Conservation (phyloP, 2,329 filamentous ascomycete genomes). For the Incumbomyces delicatus region DNA sequence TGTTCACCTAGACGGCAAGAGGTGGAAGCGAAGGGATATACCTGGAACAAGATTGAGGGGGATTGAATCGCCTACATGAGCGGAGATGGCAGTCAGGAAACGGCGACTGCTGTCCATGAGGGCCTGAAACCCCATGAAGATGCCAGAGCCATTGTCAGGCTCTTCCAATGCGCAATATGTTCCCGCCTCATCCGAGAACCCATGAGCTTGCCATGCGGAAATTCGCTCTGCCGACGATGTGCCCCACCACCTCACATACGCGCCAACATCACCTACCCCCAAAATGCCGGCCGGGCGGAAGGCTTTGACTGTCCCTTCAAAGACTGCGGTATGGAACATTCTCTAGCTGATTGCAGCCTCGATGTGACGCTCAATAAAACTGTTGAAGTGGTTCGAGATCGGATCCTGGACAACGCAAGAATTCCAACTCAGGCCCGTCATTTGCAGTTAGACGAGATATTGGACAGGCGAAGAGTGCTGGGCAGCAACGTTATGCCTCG, state of each 20-base stretch:
- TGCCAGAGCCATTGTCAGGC: slow-evolving; percentile 56
- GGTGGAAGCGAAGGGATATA: background rate
- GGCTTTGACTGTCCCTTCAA: slow-evolving; percentile 66
- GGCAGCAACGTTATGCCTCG: slow-evolving; percentile 19
- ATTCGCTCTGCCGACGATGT: slow-evolving; percentile 65
- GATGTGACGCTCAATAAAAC: slow-evolving; percentile 70
- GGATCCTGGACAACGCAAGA: slow-evolving; percentile 37
- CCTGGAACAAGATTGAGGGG: background rate
- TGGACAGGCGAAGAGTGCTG: slow-evolving; percentile 27
- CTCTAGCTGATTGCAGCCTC: slow-evolving; percentile 62
- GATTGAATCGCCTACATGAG: slow-evolving; percentile 18
- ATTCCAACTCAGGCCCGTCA: slow-evolving; percentile 24
- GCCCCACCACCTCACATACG: slow-evolving; percentile 58
- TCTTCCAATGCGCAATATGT: slow-evolving; percentile 70
- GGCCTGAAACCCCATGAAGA: slow-evolving; percentile 43
- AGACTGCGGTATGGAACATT: slow-evolving; percentile 61
- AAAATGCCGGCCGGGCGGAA: slow-evolving; percentile 52
- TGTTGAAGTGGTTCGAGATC: slow-evolving; percentile 49
- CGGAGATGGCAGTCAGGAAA: slow-evolving; percentile 11
- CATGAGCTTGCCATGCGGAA: slow-evolving; percentile 71
- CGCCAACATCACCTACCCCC: slow-evolving; percentile 67
- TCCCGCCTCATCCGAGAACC: slow-evolving; percentile 58
- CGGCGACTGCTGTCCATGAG: slow-evolving; percentile 23
- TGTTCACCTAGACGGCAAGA: background rate
- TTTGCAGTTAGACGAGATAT: slow-evolving; percentile 33